A percentile compares a stretch with the other conserved stretches of the same genome.
Evolutionary conservation across 1,284 basidiomycete species (phyloP).

Genomic region (Sutorius eximius): DNA sequence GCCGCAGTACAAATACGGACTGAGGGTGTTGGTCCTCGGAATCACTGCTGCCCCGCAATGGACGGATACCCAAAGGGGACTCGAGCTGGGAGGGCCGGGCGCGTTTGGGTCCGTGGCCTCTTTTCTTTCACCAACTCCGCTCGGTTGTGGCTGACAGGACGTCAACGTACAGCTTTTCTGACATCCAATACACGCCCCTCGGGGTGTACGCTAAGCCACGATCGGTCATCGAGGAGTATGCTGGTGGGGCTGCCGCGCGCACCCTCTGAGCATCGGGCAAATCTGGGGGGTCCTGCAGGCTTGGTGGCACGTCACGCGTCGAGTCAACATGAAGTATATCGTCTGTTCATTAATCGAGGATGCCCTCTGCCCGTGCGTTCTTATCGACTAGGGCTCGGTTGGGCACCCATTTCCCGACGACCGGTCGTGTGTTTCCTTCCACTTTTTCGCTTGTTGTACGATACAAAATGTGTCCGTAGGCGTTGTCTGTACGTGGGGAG

Average conservation of each 20-base stretch:
- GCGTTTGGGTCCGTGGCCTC: slow-evolving; percentile 33
- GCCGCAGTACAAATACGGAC: slow-evolving; percentile 51
- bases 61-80: slow-evolving; percentile 50
- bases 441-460: background rate
- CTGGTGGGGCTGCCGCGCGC: background rate
- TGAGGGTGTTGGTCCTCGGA: slow-evolving; percentile 56
- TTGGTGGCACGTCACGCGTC: background rate
- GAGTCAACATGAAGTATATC: background rate
- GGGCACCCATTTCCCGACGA: background rate
- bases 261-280: background rate
- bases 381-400: background rate
- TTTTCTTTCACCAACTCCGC: background rate
- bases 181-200: slow-evolving; percentile 37
- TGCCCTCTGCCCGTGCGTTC: slow-evolving; percentile 13
- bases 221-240: slow-evolving; percentile 40
- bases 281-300: slow-evolving; percentile 10
- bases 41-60: slow-evolving; percentile 58
- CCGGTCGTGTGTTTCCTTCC: background rate
- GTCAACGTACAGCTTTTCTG: slow-evolving; percentile 24
- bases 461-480: background rate
- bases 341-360: background rate
- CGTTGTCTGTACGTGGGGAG: background rate
- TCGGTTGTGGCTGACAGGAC: slow-evolving; percentile 10
- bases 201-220: slow-evolving; percentile 36
- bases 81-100: slow-evolving; percentile 51